Conservation (phyloP, 345 rosid species). For the Ceriops zippeliana region DNA sequence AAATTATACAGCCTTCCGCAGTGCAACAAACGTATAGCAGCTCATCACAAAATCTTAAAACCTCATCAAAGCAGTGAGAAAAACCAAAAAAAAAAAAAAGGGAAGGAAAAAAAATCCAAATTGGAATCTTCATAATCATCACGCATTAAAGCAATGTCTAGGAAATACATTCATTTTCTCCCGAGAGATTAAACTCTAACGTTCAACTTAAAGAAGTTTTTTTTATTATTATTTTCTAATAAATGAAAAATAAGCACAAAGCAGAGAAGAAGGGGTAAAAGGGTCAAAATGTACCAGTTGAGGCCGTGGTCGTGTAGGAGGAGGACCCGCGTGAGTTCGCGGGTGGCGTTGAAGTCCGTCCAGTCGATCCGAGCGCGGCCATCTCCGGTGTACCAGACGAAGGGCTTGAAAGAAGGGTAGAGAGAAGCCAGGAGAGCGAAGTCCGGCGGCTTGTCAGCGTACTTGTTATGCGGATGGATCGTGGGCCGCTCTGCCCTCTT, state of each 20-base stretch:
- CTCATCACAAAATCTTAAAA: not conserved
- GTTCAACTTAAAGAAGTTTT: no score
- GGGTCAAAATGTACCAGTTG: conserved; percentile 39
- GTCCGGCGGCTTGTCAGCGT: conserved; percentile 71
- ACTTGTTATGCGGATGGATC: conserved; percentile 56
- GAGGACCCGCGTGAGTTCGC: conserved; percentile 79
- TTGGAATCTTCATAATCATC: not conserved
- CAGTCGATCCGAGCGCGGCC: conserved; percentile 73
- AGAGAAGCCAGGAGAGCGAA: conserved; percentile 64
- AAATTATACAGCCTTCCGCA: not conserved
- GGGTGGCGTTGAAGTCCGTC: conserved; percentile 82
- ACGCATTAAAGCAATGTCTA: not conserved
- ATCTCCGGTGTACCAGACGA: conserved; percentile 56
- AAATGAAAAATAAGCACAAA: no score
- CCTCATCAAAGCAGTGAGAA: not conserved
- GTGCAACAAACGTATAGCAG: not conserved
- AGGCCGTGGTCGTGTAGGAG: conserved; percentile 72
- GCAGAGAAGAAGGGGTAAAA: conserved; percentile 45
- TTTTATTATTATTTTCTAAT: no score
- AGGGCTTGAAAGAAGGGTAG: conserved; percentile 69
- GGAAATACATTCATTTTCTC: no score
- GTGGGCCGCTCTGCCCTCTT: conserved; percentile 38
- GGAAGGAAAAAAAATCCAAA: not conserved
- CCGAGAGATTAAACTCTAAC: no score
- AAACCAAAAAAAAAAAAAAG: not conserved